These are phyloP conservation scores for Phytophthora meadii DNA, from an alignment of 352 stramenopile genomes.

Conservation along the genomic window DNA sequence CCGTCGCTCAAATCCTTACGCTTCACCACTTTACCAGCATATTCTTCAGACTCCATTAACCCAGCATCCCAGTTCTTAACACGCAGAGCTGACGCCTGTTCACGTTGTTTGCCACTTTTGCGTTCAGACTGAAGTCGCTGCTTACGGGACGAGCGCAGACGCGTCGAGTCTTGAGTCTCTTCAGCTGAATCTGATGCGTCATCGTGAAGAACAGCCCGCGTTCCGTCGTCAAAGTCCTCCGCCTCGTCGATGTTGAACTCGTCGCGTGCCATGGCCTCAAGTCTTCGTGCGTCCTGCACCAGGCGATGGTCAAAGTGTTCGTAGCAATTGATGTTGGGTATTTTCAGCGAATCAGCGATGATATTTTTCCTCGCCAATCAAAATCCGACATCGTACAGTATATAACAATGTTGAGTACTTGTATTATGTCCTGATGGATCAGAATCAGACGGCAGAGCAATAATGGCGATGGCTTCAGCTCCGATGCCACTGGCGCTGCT, in stretches of 20 bases:
- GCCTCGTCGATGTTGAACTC: constrained; percentile 83
- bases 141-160: constrained; percentile 58
- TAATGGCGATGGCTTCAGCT: constrained; percentile 7
- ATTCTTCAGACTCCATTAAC: constrained; percentile 58
- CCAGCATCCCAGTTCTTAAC: constrained; percentile 80
- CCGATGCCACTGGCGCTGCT: constrained; percentile 58
- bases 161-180: constrained; percentile 36
- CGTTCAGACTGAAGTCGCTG: constrained; percentile 51
- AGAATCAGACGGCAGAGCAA: constrained; percentile 7
- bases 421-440: constrained; percentile 6
- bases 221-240: constrained; percentile 87
- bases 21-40: constrained; percentile 83
- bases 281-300: constrained; percentile 25
- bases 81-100: constrained; percentile 70
- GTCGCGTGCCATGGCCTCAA: constrained; percentile 50
- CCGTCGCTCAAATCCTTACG: constrained; percentile 59
- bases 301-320: constrained; percentile 23
- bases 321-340: neutral
- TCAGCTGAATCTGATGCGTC: constrained; percentile 18
- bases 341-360: constrained; percentile 25
- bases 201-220: constrained; percentile 56
- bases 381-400: constrained; percentile 7
- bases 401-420: neutral
- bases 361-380: constrained; percentile 46
- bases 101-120: constrained; percentile 39